Evolutionary conservation across 371 early-diverging fungal genomes (phyloP), one percentile per base, ranked within the genome.

Genomic region (Syncephalastrum sp.): DNA sequence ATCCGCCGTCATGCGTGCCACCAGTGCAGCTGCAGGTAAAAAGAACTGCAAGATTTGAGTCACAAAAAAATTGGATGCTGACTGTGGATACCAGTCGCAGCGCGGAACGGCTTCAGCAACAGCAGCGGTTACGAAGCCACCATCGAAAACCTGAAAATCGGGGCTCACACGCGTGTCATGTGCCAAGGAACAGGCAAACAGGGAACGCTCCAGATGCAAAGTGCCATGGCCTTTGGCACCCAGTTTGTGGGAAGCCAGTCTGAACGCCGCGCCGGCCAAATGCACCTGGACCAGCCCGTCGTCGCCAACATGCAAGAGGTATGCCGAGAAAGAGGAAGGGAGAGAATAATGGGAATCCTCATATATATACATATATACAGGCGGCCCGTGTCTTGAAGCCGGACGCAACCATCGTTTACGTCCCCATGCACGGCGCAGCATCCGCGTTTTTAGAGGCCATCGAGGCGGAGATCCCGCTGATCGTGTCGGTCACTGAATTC

Each of bases 151-250:
- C 83, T 99, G 86, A 60, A 80, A 69, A 90, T 99, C 74, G 88
- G 85, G 81, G 91, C 91, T 81, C 73, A 96, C 78, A 97, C 99
- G 54, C 89, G 87, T 66, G 96, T 98, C 57, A 93, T 99, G 68
- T 95, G 94, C 77, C 99, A 99, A 77, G 98, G 99, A 58, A 99
- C 99, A 27, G 99, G 99, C 61, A 98, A 98, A 82, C 97, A 97
- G 97, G 99, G 98, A 50, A 97, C 98, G 41, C 97, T 98, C 87
- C 99, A 99, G 82, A 92, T 97, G 56, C 84, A 91, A 74, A 95
- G 97, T 79, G 96, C 98, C 27, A 91, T 98, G 67, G 95, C 88
- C 61, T 99, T 98, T 71, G 99, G 99, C 54, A 97, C 99, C 67
- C 92, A 94, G 64, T 90, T 99, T 86, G 96, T 99, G 38, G 99